phyloP scores from a whole-genome alignment of 805 yeast genomes.

The Kodamaea leandrae region DNA sequence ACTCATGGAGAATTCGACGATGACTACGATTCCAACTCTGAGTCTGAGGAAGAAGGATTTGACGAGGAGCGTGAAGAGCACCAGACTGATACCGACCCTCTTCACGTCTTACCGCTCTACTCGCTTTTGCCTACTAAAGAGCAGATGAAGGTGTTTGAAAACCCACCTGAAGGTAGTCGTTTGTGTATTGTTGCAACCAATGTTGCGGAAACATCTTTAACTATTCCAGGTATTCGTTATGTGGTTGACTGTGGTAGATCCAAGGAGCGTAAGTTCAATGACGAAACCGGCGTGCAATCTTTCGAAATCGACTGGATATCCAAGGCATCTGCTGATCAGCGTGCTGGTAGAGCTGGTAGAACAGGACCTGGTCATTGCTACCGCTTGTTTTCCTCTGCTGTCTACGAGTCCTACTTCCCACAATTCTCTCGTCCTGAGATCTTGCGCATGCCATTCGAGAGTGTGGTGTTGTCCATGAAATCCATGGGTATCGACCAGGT shows the following conservation, averaged over 20 bases:
- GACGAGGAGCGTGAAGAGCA: conserved; percentile 72
- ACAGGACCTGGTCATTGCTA: conserved; percentile 99
- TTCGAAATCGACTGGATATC: conserved; percentile 90
- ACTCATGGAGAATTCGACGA: conserved; percentile 38
- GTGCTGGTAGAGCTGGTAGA: conserved; percentile 97
- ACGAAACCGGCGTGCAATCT: conserved; percentile 86
- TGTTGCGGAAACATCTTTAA: conserved; percentile 95
- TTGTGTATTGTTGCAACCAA: conserved; percentile 94
- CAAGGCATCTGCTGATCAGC: conserved; percentile 92
- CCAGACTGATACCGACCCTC: conserved; percentile 71
- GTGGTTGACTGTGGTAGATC: conserved; percentile 95
- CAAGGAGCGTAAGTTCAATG: conserved; percentile 80
- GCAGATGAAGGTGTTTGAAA: conserved; percentile 87
- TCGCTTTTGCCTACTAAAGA: conserved; percentile 91
- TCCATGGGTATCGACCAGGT: conserved; percentile 94
- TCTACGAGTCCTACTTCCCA: conserved; percentile 79
- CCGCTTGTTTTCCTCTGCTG: conserved; percentile 88
- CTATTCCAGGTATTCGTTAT: conserved; percentile 92
- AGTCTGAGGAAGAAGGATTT: conserved; percentile 59
- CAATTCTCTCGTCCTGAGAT: conserved; percentile 90
- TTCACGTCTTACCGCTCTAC: conserved; percentile 88
- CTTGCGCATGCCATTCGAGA: conserved; percentile 91
- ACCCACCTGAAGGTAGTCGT: conserved; percentile 82
- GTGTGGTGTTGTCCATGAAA: conserved; percentile 93
- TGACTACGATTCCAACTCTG: conserved; percentile 53